Evolutionary conservation across 1,139 yeast genomes (phyloP), one percentile per base, ranked within the genome.

Genomic region (Yamadazyma buinensis): DNA sequence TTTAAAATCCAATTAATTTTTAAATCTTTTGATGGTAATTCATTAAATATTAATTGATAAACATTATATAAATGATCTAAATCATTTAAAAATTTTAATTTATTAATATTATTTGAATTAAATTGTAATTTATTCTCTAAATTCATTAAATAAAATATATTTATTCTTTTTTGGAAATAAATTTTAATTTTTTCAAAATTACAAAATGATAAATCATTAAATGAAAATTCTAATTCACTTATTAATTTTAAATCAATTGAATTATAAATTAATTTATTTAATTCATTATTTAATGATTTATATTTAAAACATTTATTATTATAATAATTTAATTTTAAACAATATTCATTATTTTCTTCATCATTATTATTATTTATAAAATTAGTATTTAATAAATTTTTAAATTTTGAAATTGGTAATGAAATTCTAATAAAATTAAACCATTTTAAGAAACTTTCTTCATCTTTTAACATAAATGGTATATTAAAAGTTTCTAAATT

Each of bases 1-100:
- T 44, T 45, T 20, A 47, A 28, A 5, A 47, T 43, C 54, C 54
- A 49, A 18, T 47, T 46, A 13, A 46, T 33, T 33, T 42, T 47
- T 26, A 48, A 29, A 4, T 47, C 47, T 14, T 28, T 24, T 4
- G 34, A 28, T 3, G 53, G 46, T 3, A 17, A 11, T n/a, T 35
- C 42, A 23, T 41, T 40, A 34, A 49, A 49, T 5, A 49, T 29
- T 14, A 49, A 31, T 9, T 26, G 19, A 30, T 49, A 49, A 7
- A 49, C 32, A 23, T 36, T 39, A 13, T 29, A 28, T 19, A 49
- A 33, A 14, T 42, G 41, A 14, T 47, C 52, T 11, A 48, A 32
- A 30, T 45, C 44, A 15, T 36, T 34, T 17, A 47, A 29, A 29
- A 46, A 48, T 22, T 33, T 30, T 10, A 41, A 18, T 22, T 35